phyloP scores from a whole-genome alignment of 495 filamentous ascomycete species.

The Ramalina intermedia region DNA sequence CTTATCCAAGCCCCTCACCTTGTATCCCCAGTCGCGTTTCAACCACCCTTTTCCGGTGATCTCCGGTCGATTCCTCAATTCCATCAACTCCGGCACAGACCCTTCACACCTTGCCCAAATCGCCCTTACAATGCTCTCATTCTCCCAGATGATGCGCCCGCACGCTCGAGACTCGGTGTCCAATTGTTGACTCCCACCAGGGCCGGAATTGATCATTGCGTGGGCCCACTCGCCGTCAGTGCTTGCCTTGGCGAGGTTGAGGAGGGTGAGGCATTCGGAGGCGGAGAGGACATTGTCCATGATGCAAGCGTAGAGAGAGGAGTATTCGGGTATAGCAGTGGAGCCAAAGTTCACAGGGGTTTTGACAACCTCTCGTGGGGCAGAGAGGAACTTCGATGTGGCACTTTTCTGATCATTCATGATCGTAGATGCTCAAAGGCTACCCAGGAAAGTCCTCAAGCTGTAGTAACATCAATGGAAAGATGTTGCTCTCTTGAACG shows the following conservation, averaged over 20 bases:
- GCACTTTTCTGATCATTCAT: too few relatives aligned
- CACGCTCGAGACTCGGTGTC: conserved; percentile 44
- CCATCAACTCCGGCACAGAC: conserved; percentile 20
- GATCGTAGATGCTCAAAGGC: too few relatives aligned
- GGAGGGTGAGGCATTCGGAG: conserved; percentile 42
- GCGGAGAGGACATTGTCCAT: conserved; percentile 47
- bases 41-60: conserved; percentile 34
- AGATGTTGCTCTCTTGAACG: too few relatives aligned
- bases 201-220: conserved; percentile 53
- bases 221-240: conserved; percentile 38
- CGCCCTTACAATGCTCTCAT: conserved; percentile 39
- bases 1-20: conserved; percentile 51
- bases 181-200: conserved; percentile 38
- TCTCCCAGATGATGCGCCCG: conserved; percentile 59
- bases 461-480: too few relatives aligned
- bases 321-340: conserved; percentile 37
- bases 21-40: conserved; percentile 37
- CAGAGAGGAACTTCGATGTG: background rate
- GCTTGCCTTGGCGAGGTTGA: conserved; percentile 37
- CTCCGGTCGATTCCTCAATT: conserved; percentile 21
- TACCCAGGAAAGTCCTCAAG: too few relatives aligned
- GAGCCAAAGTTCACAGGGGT: conserved; percentile 35
- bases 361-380: background rate
- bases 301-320: conserved; percentile 38
- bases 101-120: conserved; percentile 38